Percentiles rank a stretch among this genome's conserved stretches.
Evolutionary conservation across 2,329 filamentous ascomycete species (phyloP).

Genomic region (Aspergillus novofumigatus): DNA sequence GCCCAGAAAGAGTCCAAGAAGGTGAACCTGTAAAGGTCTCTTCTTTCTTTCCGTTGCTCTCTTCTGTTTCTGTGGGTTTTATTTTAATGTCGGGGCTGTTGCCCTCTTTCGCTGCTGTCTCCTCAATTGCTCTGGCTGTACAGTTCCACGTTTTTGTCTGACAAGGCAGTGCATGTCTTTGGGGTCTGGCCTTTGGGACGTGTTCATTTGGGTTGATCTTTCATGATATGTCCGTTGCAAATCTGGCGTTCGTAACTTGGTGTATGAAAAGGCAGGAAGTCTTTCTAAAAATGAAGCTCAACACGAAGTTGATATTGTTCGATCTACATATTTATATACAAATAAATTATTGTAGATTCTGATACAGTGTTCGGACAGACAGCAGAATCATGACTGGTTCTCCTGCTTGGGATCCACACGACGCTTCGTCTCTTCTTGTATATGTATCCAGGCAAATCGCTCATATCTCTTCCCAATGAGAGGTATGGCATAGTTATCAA

Average conservation of each 20-base stretch:
- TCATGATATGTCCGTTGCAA: conserved; percentile 34
- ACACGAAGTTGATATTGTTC: conserved; percentile 2
- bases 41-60: conserved; percentile 16
- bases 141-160: conserved; percentile 34
- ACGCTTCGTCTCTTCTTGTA: no score
- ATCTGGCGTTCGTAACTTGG: conserved; percentile 36
- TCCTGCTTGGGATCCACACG: no score
- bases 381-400: no score
- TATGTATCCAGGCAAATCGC: no score
- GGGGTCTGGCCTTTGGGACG: conserved; percentile 35
- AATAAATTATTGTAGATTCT: neutral
- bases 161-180: conserved; percentile 37
- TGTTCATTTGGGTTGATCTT: conserved; percentile 28
- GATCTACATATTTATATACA: neutral
- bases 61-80: conserved; percentile 19
- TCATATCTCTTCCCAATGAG: no score
- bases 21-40: conserved; percentile 47
- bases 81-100: conserved; percentile 24
- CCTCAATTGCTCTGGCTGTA: conserved; percentile 30
- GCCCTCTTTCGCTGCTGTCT: conserved; percentile 15
- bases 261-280: conserved; percentile 39
- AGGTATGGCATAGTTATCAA: no score
- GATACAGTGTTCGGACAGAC: neutral
- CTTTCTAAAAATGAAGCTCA: conserved; percentile 16
- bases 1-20: conserved; percentile 56